Percentiles rank a stretch among this genome's conserved stretches.
Conservation (phyloP, 768 basidiomycete species). For the Lactifluus hygrophoroides region DNA sequence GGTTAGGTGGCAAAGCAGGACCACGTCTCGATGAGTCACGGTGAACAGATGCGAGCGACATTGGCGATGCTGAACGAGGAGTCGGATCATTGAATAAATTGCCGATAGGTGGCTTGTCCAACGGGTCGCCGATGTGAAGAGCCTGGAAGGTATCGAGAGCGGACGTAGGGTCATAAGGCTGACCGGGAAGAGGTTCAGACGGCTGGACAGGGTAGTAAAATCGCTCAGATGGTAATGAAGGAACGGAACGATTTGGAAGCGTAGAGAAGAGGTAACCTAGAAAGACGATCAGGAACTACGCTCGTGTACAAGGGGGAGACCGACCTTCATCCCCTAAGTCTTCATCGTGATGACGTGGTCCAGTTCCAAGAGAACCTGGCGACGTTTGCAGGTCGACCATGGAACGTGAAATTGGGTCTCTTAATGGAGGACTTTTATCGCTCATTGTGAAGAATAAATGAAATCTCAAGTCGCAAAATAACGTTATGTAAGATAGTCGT, state of each 20-base stretch:
- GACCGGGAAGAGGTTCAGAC: background rate
- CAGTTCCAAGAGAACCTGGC: background rate
- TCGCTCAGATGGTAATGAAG: conserved; percentile 13
- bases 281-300: background rate
- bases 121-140: conserved; percentile 42
- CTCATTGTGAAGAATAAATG: background rate
- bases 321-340: background rate
- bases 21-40: conserved; percentile 20
- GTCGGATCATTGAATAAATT: conserved; percentile 37
- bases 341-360: background rate
- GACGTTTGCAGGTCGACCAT: conserved; percentile 4
- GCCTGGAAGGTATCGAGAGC: conserved; percentile 45
- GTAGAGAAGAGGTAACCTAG: conserved; percentile 1
- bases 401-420: conserved; percentile 1
- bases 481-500: too few relatives aligned
- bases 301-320: background rate
- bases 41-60: conserved; percentile 35
- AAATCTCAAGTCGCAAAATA: background rate
- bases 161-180: conserved; percentile 36
- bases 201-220: background rate
- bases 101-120: conserved; percentile 19
- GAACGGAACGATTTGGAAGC: conserved; percentile 12
- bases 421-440: background rate
- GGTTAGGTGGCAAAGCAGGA: conserved; percentile 27
- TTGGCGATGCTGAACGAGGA: conserved; percentile 47